Base-by-base conservation (phyloP, 345 rosid genomes). In the Eucalyptus erythrocorys region DNA sequence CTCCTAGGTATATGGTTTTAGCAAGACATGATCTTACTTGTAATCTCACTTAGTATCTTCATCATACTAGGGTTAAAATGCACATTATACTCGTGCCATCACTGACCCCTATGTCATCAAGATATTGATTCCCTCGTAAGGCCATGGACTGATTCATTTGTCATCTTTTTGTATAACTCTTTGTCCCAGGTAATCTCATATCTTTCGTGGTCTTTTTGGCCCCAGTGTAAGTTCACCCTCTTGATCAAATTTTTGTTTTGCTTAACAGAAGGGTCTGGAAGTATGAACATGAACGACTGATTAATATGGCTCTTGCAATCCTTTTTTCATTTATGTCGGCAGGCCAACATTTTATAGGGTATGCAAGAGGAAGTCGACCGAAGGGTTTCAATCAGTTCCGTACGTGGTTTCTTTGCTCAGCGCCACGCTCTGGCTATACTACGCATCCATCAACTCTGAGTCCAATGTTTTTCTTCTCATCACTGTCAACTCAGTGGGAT, bases 401-500 rank as follows among this genome's bases (percentile, higher is more conserved):
- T 96, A 96, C 27, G 91, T 93, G 40, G 93, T 90, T 30, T 93
- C 94, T 24, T 90, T 92, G 30, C 88, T 93, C 68, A 94, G 97
- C 88, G 91, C 95, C 10, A 90, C 91, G 92, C 92, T 95, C 24
- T 96, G 98, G 98, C 87, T 95, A 34, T 95, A 93, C 92, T 96
- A 95, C 34, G 94, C 95, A 22, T 88, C 90, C 88, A 71, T 93
- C 24, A 95, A 98, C 68, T 86, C 86, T 53, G 47, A 37, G 47
- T 40, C 82, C 82, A 88, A 92, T 68, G 96, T 94, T 49, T 86
- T 95, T 81, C 98, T 98, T 76, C 94, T 98, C 85, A 86, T 96
- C 91, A 97, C 99, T 89, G 95, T 97, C 87, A 98, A 98, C 93
- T 87, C 95, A 17, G 93, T 98, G 47, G 99, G 99, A 48, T 95